phyloP scores from a whole-genome alignment of 768 basidiomycete genomes.

The Hypholoma sublateritium region DNA sequence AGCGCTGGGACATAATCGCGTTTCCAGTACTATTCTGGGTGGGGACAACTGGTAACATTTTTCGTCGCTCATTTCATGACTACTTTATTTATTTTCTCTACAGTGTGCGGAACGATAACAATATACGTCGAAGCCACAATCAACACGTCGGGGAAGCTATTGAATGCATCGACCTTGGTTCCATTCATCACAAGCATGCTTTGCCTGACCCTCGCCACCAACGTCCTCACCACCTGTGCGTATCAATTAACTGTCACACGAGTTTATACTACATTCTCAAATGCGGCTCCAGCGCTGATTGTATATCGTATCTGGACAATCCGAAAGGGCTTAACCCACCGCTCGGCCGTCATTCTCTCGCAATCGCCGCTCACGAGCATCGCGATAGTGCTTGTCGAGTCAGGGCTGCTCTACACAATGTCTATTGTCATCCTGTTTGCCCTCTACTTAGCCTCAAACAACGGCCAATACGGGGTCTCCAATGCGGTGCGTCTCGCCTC shows the following conservation, averaged over 20 bases:
- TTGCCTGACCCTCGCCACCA: slow-evolving; percentile 34
- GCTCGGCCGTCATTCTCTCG: slow-evolving; percentile 10
- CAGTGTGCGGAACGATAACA: slow-evolving; percentile 34
- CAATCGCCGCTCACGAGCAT: slow-evolving; percentile 27
- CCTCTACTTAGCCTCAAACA: slow-evolving; percentile 34
- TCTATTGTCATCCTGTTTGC: slow-evolving; percentile 34
- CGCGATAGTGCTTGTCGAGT: slow-evolving; percentile 35
- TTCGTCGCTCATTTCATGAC: neutral
- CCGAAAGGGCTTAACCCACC: slow-evolving; percentile 24
- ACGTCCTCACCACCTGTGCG: slow-evolving; percentile 37
- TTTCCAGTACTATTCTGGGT: slow-evolving; percentile 34
- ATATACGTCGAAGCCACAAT: slow-evolving; percentile 32
- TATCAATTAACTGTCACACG: neutral
- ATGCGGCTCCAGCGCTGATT: slow-evolving; percentile 29
- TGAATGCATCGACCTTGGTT: slow-evolving; percentile 27
- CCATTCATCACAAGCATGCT: slow-evolving; percentile 40
- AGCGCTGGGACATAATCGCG: slow-evolving; percentile 28
- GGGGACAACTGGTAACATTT: slow-evolving; percentile 30
- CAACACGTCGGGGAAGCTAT: slow-evolving; percentile 20
- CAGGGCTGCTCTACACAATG: slow-evolving; percentile 37
- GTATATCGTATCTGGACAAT: slow-evolving; percentile 36
- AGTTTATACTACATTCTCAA: neutral
- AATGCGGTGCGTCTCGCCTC: slow-evolving; percentile 31
- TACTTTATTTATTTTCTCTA: neutral
- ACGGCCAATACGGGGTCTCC: slow-evolving; percentile 36